Evolutionary conservation across 495 filamentous ascomycete species (phyloP).

Genomic region (Podospora didyma): DNA sequence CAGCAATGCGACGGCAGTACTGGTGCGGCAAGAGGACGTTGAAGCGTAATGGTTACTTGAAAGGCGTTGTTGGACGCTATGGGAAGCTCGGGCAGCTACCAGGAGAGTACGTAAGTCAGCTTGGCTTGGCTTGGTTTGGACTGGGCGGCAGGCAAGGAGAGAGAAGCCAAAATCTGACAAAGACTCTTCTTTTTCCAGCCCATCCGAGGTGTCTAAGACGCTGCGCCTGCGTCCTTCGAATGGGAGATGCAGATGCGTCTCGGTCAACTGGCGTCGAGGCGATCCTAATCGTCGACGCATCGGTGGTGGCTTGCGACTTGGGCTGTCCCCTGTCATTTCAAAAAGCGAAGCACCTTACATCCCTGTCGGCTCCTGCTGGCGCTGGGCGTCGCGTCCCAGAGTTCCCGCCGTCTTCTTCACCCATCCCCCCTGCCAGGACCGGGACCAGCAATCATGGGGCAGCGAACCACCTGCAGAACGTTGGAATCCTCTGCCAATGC

Average conservation of each 20-base stretch:
- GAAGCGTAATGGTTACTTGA: not conserved
- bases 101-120: not conserved
- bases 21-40: not conserved
- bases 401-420: not conserved
- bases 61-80: not conserved
- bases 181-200: not conserved
- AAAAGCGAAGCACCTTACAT: no score
- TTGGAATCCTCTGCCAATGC: constrained; percentile 4
- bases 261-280: not conserved
- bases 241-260: constrained; percentile 3
- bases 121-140: not conserved
- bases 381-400: not conserved
- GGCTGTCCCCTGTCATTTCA: not conserved
- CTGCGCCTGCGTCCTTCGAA: not conserved
- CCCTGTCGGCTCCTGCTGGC: not conserved
- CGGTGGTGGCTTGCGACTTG: constrained; percentile 1
- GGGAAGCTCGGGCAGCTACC: not conserved
- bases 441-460: constrained; percentile 8
- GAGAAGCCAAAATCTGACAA: no score
- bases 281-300: constrained; percentile 1
- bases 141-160: no score
- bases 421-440: not conserved
- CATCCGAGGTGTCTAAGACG: not conserved
- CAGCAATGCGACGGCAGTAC: not conserved
- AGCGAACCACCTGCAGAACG: not conserved